Evolutionary conservation across 768 basidiomycete species (phyloP), one percentile per base, ranked within the genome.

Genomic region (Hirschioporus abietinus): DNA sequence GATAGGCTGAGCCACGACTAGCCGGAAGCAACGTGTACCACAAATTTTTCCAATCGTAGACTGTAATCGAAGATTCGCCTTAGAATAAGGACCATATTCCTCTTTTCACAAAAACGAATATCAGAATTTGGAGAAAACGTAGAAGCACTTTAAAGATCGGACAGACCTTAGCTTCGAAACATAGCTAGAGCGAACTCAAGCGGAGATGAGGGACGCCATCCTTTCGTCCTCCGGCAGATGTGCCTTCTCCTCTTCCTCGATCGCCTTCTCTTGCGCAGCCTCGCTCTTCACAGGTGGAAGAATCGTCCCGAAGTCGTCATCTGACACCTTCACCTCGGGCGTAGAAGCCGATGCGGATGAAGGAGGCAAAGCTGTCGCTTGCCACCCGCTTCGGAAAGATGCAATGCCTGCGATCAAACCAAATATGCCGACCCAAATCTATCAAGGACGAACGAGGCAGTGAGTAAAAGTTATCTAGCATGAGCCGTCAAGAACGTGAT

Each of bases 331-430:
- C 20, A 3, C 60, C 60, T 25, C 34, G 58, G 58, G 26, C 17
- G n/a, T 12, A 20, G 66, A 23, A 7, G 23, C 26, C 66, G 66
- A 66, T 10, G 30, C 1, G 24, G 24, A n/a, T 20, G 12, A 30
- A 60, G 34, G 36, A 35, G 82, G 82, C 64, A 84, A 75, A 34
- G 87, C 83, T 18, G 88, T 90, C 1, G 90, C 88, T 66, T 82
- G 86, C 90, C 90, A 92, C 3, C 89, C 89, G 42, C 83, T 84
- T 70, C 86, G 78, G 77, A 91, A 90, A 1, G 88, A 83, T 6
- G 84, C 82, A 1, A 88, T 69, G 12, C 82, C 88, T 23, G 87
- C 87, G 34, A 81, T 68, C 27, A 83, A 73, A 24, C 80, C 80
- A 24, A 84, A 78, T 20, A 82, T 24, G 42, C 75, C 75, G 23